Conservation (phyloP, 805 yeast species). For the Hanseniaspora lindneri region DNA sequence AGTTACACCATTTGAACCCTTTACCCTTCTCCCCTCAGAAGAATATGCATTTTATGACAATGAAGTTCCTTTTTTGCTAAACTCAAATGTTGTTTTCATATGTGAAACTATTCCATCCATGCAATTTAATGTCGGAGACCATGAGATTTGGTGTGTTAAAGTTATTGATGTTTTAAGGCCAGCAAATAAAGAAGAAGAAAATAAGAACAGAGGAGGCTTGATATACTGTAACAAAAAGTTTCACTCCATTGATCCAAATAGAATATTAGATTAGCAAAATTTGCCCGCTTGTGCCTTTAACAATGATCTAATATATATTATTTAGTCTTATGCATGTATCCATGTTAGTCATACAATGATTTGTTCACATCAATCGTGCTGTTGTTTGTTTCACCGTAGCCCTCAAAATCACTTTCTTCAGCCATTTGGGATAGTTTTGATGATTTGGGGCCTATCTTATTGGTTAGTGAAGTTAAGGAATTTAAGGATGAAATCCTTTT, state of each 20-base stretch:
- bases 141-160: constrained; percentile 81
- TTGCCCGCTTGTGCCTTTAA: no score
- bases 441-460: not conserved
- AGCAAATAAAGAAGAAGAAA: constrained; percentile 21
- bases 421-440: constrained; percentile 11
- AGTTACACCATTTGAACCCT: constrained; percentile 41
- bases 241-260: constrained; percentile 35
- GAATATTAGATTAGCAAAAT: not conserved
- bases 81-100: constrained; percentile 49
- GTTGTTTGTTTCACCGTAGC: not conserved
- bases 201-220: constrained; percentile 46
- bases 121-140: constrained; percentile 54
- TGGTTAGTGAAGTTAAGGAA: constrained; percentile 12
- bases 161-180: constrained; percentile 44
- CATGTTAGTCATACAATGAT: constrained; percentile 8
- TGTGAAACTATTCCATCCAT: constrained; percentile 41
- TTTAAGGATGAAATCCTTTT: constrained; percentile 13
- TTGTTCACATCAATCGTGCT: constrained; percentile 4
- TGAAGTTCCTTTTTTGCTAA: constrained; percentile 41
- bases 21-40: constrained; percentile 32
- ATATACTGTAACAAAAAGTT: constrained; percentile 53
- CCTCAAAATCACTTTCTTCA: not conserved
- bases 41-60: constrained; percentile 29
- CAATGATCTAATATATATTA: no score
- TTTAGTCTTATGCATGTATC: no score